phyloP scores from a whole-genome alignment of 2,329 filamentous ascomycete species.

The Trichophyton mentagrophytes region DNA sequence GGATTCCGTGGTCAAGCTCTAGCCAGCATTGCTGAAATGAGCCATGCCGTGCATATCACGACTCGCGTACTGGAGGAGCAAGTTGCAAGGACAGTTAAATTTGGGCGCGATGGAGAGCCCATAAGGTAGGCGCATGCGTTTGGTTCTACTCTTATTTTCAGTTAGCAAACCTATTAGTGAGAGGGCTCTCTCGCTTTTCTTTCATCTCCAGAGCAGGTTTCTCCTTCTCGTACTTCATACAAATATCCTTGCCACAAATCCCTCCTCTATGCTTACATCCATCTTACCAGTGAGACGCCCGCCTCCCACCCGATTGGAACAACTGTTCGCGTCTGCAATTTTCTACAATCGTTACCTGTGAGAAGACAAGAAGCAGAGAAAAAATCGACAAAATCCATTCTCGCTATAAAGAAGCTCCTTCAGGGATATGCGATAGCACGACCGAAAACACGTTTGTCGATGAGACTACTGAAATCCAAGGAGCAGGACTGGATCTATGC shows the following conservation, averaged over 20 bases:
- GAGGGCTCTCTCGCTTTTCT: too few species aligned
- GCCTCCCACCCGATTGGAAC: slow-evolving; percentile 48
- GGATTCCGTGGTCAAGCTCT: slow-evolving; percentile 55
- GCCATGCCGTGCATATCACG: slow-evolving; percentile 39
- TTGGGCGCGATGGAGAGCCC: slow-evolving; percentile 39
- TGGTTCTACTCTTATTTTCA: neutral
- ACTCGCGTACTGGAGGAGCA: slow-evolving; percentile 47
- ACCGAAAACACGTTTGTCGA: slow-evolving; percentile 10
- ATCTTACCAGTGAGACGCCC: slow-evolving; percentile 10
- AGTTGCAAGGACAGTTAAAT: slow-evolving; percentile 40
- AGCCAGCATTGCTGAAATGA: slow-evolving; percentile 49
- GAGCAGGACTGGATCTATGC: slow-evolving; percentile 16
- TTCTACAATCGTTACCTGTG: slow-evolving; percentile 48
- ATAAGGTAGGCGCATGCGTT: slow-evolving; percentile 23
- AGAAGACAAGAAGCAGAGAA: slow-evolving; percentile 45
- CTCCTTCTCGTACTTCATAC: too few species aligned
- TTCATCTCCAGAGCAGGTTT: too few species aligned
- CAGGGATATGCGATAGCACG: slow-evolving; percentile 17
- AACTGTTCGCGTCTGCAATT: slow-evolving; percentile 43
- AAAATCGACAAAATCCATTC: slow-evolving; percentile 25
- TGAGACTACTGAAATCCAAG: neutral
- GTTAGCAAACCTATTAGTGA: too few species aligned
- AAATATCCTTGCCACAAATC: too few species aligned
- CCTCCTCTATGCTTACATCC: neutral
- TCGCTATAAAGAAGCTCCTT: slow-evolving; percentile 19